Evolutionary conservation across 1,139 yeast genomes (phyloP), one percentile per base, ranked within the genome.

Genomic region (Torulaspora globosa): DNA sequence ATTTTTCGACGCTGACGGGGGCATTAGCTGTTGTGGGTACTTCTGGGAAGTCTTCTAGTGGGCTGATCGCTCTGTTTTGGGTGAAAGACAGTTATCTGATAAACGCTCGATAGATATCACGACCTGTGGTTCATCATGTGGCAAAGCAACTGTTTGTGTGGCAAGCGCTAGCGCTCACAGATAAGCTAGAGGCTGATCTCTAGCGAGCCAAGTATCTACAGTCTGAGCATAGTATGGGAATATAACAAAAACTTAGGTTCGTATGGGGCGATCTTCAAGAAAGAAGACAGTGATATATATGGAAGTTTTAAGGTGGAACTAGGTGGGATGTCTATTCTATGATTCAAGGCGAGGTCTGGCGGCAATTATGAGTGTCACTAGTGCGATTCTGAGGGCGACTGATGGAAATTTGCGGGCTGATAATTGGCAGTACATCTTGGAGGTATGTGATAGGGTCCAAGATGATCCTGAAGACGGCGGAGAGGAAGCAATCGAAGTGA

Each of bases 361-460:
- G 23, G 18, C 21, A 23, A 31, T 31, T 11, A 43, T 43, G 43
- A 42, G 36, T 36, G 34, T 48, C 15, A 50, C 54, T 32, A 50
- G 48, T 15, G 58, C 64, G 7, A 52, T 64, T 18, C 33, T 54
- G 16, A 77, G 77, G 59, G 96, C 97, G n/a, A 90, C 97, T 0
- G 92, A 85, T 57, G 82, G 84, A 26, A 80, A 84, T n/a, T 71
- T 88, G 36, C 80, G 90, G 1, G 69, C 79, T 7, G 97, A 90
- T 61, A 87, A 92, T 68, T 90, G 96, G 94, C 85, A 82, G 56
- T 77, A 73, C 53, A 82, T 87, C 39, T 70, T 92, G 26, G 92
- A 83, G 51, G 95, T 84, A 0, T 89, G 96, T 58, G 97, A 92
- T 61, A 69, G 74, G 38, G 87, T 92, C 29, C 79, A 81, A 48